Evolutionary conservation across 2,329 filamentous ascomycete genomes (phyloP), one percentile per base, ranked within the genome.

Genomic region (Phialophora macrospora): DNA sequence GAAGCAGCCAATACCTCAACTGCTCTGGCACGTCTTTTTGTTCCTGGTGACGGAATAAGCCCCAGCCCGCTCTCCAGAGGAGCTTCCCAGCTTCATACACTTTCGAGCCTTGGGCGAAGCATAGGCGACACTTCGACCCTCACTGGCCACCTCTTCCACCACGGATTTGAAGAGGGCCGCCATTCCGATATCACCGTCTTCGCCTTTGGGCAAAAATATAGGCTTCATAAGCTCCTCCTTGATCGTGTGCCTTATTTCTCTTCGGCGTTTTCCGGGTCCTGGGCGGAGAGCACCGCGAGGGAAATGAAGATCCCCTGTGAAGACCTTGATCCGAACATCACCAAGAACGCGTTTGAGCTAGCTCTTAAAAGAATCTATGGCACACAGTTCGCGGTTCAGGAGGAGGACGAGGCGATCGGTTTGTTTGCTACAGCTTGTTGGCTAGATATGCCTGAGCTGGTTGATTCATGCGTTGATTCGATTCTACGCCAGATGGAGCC

Each of bases 211-310:
- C 80, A 81, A 51, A 75, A 76, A 55, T 86, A 86, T 73, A 78
- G 78, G 64, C 77, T 86, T 6, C 84, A 86, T 70, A 82, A 84
- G 20, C 75, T 86, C 8, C 79, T 86, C 22, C 80, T 86, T 22
- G 84, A 85, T 71, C 80, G 82, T 59, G 82, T 84, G 4, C 83
- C 83, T 0, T 86, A 85, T 78, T 86, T 86, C 73, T 78, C 80
- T 1, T 81, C 80, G 14, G 83, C 83, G 14, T 76, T 86, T 26
- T 84, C 82, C 0, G 83, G 81, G 41, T 82, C 83, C n/a, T 86
- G 84, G 84, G 75, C 83, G 9, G 84, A 86, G 71, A 83, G 83
- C 66, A 79, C 77, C 41, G 77, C 81, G 4, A 83, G 80, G 66
- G 83, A 85, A 55, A 82, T 86, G 57, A 80, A 77, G 0, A 75